Evolutionary conservation across 177 flowering plant genomes (phyloP).

Genomic region (Vitis hybrid): DNA sequence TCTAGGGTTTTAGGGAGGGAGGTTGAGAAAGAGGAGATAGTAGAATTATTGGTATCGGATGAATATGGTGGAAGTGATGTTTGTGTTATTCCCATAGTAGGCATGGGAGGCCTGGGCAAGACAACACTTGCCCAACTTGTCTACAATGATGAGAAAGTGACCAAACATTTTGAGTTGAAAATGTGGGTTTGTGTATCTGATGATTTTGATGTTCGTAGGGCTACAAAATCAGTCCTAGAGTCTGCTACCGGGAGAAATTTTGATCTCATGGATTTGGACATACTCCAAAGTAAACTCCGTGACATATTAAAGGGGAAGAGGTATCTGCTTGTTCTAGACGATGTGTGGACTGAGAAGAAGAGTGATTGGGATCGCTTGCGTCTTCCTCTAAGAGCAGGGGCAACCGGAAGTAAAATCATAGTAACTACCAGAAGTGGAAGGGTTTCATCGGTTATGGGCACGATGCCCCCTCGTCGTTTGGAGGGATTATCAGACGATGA

Average conservation of each 20-base stretch:
- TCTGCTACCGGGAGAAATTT: too few species aligned
- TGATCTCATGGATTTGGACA: neutral
- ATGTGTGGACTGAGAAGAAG: constrained; percentile 1
- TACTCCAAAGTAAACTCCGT: neutral
- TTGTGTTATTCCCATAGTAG: too few species aligned
- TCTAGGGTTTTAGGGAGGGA: neutral
- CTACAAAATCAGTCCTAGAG: neutral
- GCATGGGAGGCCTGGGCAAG: neutral
- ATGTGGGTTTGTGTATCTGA: neutral
- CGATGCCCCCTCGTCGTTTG: too few species aligned
- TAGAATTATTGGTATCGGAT: neutral
- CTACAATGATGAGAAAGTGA: neutral
- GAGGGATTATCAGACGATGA: too few species aligned
- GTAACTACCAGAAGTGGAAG: too few species aligned
- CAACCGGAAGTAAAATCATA: too few species aligned
- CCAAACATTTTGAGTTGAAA: neutral
- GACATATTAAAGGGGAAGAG: neutral
- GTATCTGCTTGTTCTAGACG: neutral
- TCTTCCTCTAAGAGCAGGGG: too few species aligned
- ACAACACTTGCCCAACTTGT: neutral
- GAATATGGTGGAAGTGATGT: neutral
- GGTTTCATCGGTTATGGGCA: too few species aligned
- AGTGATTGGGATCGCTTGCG: too few species aligned
- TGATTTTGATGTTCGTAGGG: neutral
- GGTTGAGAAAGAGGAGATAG: neutral